These are phyloP conservation scores for Luffa acutangula DNA, from an alignment of 306 rosid genomes.

Conservation along the genomic window DNA sequence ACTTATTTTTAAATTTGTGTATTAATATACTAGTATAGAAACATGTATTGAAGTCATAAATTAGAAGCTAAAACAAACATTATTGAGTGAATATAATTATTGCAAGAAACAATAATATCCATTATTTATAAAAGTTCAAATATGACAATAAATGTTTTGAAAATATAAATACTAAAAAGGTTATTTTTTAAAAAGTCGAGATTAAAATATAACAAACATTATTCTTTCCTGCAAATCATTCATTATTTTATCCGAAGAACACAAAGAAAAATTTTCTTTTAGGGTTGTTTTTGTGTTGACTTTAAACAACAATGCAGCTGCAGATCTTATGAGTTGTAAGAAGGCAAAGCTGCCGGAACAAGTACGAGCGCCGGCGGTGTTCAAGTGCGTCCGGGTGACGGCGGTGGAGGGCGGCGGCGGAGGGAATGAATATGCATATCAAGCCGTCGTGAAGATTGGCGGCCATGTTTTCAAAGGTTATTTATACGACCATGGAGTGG, in stretches of 20 bases:
- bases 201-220: too few relatives aligned
- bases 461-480: conserved; percentile 5
- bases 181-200: too few relatives aligned
- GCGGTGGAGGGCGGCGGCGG: background rate
- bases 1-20: too few relatives aligned
- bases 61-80: too few relatives aligned
- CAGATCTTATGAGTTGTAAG: background rate
- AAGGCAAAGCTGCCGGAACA: background rate
- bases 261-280: too few relatives aligned
- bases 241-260: background rate
- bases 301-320: background rate
- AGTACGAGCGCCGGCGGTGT: conserved; percentile 2
- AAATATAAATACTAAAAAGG: too few relatives aligned
- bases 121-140: too few relatives aligned
- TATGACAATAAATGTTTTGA: too few relatives aligned
- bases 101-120: too few relatives aligned
- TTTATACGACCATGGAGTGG: conserved; percentile 5
- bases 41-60: too few relatives aligned
- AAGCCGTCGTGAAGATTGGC: conserved; percentile 2
- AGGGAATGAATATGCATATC: background rate
- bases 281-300: background rate
- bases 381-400: conserved; percentile 5
- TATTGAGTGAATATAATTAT: too few relatives aligned
- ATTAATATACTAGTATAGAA: too few relatives aligned
- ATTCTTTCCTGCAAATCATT: background rate